Conservation (phyloP, 129 eudicot species). For the Flaveria linearis region DNA sequence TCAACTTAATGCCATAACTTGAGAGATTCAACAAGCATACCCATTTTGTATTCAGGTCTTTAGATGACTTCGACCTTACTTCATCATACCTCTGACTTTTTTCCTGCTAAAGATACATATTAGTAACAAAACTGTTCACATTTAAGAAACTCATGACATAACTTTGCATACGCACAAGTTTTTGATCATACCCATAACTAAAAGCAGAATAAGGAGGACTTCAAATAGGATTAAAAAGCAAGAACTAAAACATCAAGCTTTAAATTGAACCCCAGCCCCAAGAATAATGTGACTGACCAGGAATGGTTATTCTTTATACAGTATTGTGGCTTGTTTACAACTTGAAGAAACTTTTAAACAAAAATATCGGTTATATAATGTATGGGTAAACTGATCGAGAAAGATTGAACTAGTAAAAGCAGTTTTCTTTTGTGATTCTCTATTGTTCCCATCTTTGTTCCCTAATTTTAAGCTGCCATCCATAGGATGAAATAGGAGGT, state of each 20-base stretch:
- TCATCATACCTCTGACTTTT: constrained; percentile 35
- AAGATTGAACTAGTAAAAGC: background rate
- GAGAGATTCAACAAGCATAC: constrained; percentile 10
- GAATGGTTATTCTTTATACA: too few species aligned
- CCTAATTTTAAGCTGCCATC: too few species aligned
- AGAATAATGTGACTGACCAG: too few species aligned
- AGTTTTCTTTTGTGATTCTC: background rate
- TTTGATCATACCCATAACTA: background rate
- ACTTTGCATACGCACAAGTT: background rate
- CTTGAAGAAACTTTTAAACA: background rate
- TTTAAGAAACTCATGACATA: background rate
- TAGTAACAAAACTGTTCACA: background rate
- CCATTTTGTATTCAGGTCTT: constrained; percentile 23
- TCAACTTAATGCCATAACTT: constrained; percentile 19
- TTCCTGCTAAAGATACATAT: constrained; percentile 20
- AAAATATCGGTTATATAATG: background rate
- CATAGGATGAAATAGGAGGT: background rate
- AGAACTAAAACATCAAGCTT: background rate
- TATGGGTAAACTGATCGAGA: background rate
- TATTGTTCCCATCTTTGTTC: too few species aligned
- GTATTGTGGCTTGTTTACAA: background rate
- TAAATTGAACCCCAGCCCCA: background rate
- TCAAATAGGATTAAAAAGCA: background rate
- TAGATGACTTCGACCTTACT: constrained; percentile 16
- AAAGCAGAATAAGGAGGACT: background rate